phyloP scores from a whole-genome alignment of 345 rosid species.

The Noccaea caerulescens region DNA sequence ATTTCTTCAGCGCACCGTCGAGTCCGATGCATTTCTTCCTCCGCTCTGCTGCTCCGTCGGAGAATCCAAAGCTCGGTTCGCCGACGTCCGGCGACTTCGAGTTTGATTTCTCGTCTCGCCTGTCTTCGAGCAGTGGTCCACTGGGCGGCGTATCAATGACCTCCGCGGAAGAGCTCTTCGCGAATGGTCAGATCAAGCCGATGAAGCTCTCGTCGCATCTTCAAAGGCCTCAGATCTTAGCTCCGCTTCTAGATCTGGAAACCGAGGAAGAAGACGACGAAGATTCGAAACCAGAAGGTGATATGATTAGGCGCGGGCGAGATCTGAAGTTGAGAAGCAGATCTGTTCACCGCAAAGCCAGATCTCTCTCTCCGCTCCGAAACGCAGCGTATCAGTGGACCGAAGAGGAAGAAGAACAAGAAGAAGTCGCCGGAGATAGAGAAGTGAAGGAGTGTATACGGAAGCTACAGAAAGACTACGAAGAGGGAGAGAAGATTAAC shows the following conservation, averaged over 20 bases:
- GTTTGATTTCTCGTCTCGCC: slow-evolving; percentile 84
- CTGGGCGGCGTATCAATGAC: slow-evolving; percentile 68
- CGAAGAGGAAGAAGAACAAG: slow-evolving; percentile 22
- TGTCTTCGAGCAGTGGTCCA: slow-evolving; percentile 49
- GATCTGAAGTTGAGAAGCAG: slow-evolving; percentile 69
- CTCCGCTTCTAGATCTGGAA: slow-evolving; percentile 76
- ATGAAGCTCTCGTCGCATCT: slow-evolving; percentile 89
- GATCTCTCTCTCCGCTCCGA: slow-evolving; percentile 89
- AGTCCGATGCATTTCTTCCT: slow-evolving; percentile 92
- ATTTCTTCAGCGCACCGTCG: slow-evolving; percentile 89
- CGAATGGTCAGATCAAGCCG: slow-evolving; percentile 91
- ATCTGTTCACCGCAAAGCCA: slow-evolving; percentile 74
- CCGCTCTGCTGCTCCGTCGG: slow-evolving; percentile 36
- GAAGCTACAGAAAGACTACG: slow-evolving; percentile 39
- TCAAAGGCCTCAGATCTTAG: slow-evolving; percentile 73
- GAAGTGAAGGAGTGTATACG: slow-evolving; percentile 34
- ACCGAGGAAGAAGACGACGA: slow-evolving; percentile 57
- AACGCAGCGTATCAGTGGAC: slow-evolving; percentile 52
- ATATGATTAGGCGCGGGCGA: slow-evolving; percentile 56
- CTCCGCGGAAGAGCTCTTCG: slow-evolving; percentile 91
- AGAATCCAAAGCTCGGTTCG: slow-evolving; percentile 24
- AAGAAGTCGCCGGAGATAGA: slow-evolving; percentile 23
- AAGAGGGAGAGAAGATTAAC: slow-evolving; percentile 16
- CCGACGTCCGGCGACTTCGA: slow-evolving; percentile 60
- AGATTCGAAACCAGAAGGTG: background rate